Base-by-base conservation (phyloP, 208 protist species). In the Trypanosoma melophagium region DNA sequence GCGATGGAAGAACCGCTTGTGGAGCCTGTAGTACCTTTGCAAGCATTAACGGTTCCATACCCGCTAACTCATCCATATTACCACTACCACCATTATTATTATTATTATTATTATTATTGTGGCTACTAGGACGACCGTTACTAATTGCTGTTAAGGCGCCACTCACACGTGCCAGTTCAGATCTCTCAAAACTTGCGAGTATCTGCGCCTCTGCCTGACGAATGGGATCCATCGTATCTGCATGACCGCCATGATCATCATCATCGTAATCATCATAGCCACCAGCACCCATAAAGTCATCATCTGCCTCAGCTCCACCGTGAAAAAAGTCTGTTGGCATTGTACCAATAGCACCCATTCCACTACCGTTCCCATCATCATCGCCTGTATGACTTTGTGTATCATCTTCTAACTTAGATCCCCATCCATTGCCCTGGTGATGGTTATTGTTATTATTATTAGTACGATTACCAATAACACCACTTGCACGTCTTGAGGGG, bases 291-390 rank as follows among this genome's bases (percentile, higher is more conserved):
- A 74, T 79, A 42, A 80, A 77, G n/a, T 79, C 65, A 25, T 81
- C 76, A 49, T 87, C 79, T 28, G 54, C 65, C 71, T 90, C 84
- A 0, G 77, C 84, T 12, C 84, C 87, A 19, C 80, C 84, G 24
- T 85, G 79, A 63, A 93, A 89, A 74, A 89, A 90, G 69, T 90
- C 84, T n/a, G 83, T 79, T 1, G 87, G 87, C 84, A 95, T 92
- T 65, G 86, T 79, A 10, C 70, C 70, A 54, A 95, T 85, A 66
- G 87, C 79, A 13, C 56, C 69, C 25, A 51, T 38, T 3, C 52
- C 71, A 24, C 45, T 42, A 38, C 66, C 71, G 24, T 70, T 65
- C 24, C 13, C 52, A n/a, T 69, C 54, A 38, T 47, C 69, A 24
- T 65, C 68, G 21, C 9, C 63, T 17, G 42, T 59, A 19, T 57